A percentile compares a stretch with the other conserved stretches of the same genome.
These are phyloP conservation scores for Cryptococcus sp. DNA, from an alignment of 1,284 basidiomycete genomes.

Conservation along the genomic window DNA sequence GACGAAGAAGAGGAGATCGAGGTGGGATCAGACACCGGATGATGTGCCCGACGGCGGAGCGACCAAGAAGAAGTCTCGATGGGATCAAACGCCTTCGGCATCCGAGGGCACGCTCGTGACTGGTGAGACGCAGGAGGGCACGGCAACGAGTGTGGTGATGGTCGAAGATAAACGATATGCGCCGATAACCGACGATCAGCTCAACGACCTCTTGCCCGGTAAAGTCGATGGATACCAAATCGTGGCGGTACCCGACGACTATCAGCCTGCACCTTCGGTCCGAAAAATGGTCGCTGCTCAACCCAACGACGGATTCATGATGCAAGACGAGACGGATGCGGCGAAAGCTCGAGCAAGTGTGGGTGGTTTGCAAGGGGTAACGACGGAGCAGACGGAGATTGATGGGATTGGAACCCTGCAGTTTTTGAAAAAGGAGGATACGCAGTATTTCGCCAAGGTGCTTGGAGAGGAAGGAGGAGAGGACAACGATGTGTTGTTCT, in stretches of 20 bases:
- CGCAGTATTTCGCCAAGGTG: constrained; percentile 96
- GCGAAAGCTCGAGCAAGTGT: constrained; percentile 78
- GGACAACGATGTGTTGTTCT: constrained; percentile 73
- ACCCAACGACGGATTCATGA: constrained; percentile 78
- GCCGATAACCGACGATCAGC: constrained; percentile 90
- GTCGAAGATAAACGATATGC: constrained; percentile 94
- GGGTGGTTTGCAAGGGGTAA: constrained; percentile 64
- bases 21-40: constrained; percentile 86
- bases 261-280: constrained; percentile 65
- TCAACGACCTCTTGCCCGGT: constrained; percentile 81
- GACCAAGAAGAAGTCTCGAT: constrained; percentile 68
- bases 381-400: constrained; percentile 96
- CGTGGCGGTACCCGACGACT: constrained; percentile 89
- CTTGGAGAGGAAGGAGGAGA: constrained; percentile 76
- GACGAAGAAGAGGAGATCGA: constrained; percentile 85
- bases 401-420: constrained; percentile 94
- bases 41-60: constrained; percentile 54
- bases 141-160: constrained; percentile 65
- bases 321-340: constrained; percentile 88
- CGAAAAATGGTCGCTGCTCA: constrained; percentile 50
- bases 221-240: constrained; percentile 73
- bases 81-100: constrained; percentile 45
- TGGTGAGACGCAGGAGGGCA: constrained; percentile 15
- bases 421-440: constrained; percentile 98
- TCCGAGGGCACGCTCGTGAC: constrained; percentile 24